Evolutionary conservation across 2,329 filamentous ascomycete genomes (phyloP).

Genomic region (Ascochyta clinopodiicola): DNA sequence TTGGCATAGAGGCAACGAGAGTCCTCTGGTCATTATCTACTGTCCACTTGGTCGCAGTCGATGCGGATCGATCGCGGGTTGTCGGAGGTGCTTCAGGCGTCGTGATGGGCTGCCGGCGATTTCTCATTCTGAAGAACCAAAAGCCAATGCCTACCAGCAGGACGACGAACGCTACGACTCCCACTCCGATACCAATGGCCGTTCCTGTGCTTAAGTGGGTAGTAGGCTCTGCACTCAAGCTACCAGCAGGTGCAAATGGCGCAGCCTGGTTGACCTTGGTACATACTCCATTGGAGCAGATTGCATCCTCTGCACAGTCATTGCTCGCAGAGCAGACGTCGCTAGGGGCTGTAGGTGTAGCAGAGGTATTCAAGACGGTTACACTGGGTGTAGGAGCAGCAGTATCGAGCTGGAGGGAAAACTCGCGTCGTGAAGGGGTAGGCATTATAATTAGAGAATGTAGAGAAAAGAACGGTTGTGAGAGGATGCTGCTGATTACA

Average conservation of each 20-base stretch:
- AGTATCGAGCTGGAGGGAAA: constrained; percentile 24
- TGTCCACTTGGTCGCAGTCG: constrained; percentile 25
- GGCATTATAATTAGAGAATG: constrained; percentile 38
- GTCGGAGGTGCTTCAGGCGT: constrained; percentile 23
- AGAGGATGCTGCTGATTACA: not conserved
- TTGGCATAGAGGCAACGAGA: constrained; percentile 33
- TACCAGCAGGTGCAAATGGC: constrained; percentile 25
- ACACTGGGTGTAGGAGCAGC: constrained; percentile 12
- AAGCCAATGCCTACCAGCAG: constrained; percentile 29
- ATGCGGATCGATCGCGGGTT: constrained; percentile 21
- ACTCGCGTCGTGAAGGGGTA: constrained; percentile 22
- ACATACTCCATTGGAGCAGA: constrained; percentile 33
- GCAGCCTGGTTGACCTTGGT: constrained; percentile 24
- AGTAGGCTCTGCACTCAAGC: constrained; percentile 21
- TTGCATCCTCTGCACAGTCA: constrained; percentile 35
- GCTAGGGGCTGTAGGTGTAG: constrained; percentile 17
- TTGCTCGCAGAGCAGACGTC: constrained; percentile 28
- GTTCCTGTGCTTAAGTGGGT: constrained; percentile 27
- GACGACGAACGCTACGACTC: constrained; percentile 27
- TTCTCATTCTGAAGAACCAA: constrained; percentile 32
- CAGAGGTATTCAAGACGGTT: not conserved
- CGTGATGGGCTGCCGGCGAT: constrained; percentile 18
- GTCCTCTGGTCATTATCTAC: constrained; percentile 32
- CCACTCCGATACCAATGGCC: constrained; percentile 38
- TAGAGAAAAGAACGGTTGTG: constrained; percentile 9